Evolutionary conservation across 306 rosid species (phyloP), one percentile per base, ranked within the genome.

Genomic region (Senna siamea): DNA sequence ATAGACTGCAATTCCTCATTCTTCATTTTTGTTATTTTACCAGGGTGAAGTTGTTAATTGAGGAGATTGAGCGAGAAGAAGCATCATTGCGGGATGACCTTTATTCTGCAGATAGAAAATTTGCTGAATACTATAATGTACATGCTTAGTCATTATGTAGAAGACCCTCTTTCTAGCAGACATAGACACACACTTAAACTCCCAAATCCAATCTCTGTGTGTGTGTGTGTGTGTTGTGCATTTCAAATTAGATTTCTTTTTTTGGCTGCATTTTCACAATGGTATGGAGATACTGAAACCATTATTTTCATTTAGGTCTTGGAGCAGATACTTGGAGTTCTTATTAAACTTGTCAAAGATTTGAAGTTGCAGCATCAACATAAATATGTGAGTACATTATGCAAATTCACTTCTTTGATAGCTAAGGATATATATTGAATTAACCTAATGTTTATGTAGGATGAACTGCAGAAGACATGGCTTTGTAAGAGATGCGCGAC

Each of bases 281-380:
- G 37, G 20, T 56, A 37, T 37, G 30, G 48, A 76, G 20, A 62
- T 76, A 28, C 64, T 60, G 37, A 70, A 72, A 50, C 7, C 17
- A 7, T 77, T 66, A 65, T 73, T 70, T 74, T 80, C 46, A 51
- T 78, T 51, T 74, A 95, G 99, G 98, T 95, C 59, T 77, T 92
- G 70, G 96, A 95, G 91, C 99, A 92, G 88, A 92, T 92, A 64
- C 86, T 95, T 79, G 97, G 89, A 54, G 92, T 95, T 54, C 93
- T 92, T 69, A 87, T 88, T 61, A 95, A 88, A 86, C 90, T 95
- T 55, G 97, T 95, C 71, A 87, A 89, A 82, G 96, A 90, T 87
- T 85, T 95, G 89, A 92, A 92, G 88, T 83, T 92, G 87, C 96
- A 90, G 62, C 97, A 88, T 80, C 99, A 95, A 65, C 96, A 92